Percentiles rank a stretch among this genome's conserved stretches.
Conservation (phyloP, 257 asterid genomes). For the Cruciata laevipes region DNA sequence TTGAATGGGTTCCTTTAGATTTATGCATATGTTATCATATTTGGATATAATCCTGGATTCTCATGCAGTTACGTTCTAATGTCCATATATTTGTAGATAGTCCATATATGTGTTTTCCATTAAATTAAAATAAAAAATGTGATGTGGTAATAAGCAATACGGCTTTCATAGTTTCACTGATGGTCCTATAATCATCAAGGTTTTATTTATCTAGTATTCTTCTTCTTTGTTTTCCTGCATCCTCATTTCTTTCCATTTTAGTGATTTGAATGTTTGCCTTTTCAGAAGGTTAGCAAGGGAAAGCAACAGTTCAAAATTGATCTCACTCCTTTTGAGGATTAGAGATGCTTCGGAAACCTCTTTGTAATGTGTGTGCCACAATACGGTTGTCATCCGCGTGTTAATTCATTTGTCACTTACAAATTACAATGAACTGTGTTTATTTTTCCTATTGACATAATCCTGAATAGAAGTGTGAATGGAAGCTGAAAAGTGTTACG, state of each 20-base stretch:
- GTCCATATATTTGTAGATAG: background rate
- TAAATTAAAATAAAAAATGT: too few species aligned
- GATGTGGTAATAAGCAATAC: background rate
- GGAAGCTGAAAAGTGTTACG: background rate
- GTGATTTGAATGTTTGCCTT: background rate
- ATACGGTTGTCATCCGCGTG: background rate
- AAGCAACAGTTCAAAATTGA: conserved; percentile 67
- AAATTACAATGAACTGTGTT: background rate
- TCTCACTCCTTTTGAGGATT: conserved; percentile 61
- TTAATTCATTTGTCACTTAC: background rate
- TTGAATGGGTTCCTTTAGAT: background rate
- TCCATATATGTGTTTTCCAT: background rate
- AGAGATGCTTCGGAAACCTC: background rate
- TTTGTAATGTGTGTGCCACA: background rate
- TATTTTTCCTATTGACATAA: background rate
- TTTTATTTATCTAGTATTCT: background rate
- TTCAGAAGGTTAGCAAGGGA: conserved; percentile 84
- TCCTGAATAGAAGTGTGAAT: background rate
- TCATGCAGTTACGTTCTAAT: background rate
- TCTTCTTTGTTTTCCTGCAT: background rate
- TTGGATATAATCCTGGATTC: background rate
- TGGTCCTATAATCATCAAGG: background rate
- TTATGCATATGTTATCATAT: too few species aligned
- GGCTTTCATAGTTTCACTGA: background rate
- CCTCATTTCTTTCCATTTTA: background rate